A percentile compares a stretch with the other conserved stretches of the same genome.
These are phyloP conservation scores for Boletus vinaceobasis DNA, from an alignment of 768 basidiomycete genomes.

Conservation along the genomic window DNA sequence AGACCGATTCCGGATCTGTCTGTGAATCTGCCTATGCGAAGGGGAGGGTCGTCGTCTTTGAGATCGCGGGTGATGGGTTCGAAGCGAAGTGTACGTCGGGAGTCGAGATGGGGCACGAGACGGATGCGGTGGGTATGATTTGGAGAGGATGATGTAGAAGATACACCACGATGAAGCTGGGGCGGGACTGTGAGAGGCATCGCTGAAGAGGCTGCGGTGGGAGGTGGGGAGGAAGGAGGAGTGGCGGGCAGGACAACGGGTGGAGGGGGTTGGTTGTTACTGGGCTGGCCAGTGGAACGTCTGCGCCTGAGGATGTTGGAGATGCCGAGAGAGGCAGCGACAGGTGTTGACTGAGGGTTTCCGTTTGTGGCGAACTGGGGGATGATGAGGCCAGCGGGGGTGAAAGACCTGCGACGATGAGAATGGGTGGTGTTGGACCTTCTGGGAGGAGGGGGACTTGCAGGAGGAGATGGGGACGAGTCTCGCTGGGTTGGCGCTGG, in stretches of 20 bases:
- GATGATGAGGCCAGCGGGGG: conserved; percentile 34
- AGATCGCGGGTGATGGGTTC: conserved; percentile 90
- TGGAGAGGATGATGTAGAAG: conserved; percentile 17
- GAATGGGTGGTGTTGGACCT: conserved; percentile 19
- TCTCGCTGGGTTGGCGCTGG: conserved; percentile 24
- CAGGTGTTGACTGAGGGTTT: conserved; percentile 22
- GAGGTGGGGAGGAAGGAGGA: conserved; percentile 15
- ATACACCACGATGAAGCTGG: conserved; percentile 18
- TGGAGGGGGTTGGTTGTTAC: conserved; percentile 19
- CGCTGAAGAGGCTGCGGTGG: conserved; percentile 5
- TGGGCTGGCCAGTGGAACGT: conserved; percentile 59
- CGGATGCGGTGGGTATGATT: conserved; percentile 68
- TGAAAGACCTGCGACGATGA: conserved; percentile 40
- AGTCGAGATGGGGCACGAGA: conserved; percentile 93
- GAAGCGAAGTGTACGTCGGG: conserved; percentile 83
- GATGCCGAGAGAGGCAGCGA: conserved; percentile 40
- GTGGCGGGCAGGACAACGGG: conserved; percentile 2
- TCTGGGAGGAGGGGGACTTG: conserved; percentile 35
- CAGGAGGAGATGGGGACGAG: conserved; percentile 43
- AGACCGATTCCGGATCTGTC: conserved; percentile 72
- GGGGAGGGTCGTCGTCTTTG: conserved; percentile 57
- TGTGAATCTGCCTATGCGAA: conserved; percentile 94
- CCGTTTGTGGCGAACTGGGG: conserved; percentile 33
- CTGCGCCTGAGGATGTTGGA: conserved; percentile 64
- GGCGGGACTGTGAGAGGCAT: conserved; percentile 23